Evolutionary conservation across 345 rosid genomes (phyloP).

Genomic region (Bruguiera parviflora): DNA sequence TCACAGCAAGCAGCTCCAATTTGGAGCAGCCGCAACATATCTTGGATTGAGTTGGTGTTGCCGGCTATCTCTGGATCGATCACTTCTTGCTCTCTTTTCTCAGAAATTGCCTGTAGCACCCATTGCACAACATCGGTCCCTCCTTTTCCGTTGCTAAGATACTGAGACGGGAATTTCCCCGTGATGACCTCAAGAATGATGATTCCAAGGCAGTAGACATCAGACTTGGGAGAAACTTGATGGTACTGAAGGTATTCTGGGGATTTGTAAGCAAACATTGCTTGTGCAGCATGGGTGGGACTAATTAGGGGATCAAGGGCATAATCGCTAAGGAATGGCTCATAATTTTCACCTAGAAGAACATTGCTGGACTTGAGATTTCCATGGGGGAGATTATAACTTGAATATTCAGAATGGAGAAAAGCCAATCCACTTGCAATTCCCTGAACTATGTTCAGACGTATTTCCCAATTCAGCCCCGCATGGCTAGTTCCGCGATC

Average conservation of each 20-base stretch:
- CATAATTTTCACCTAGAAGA: conserved; percentile 10
- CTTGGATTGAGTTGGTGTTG: conserved; percentile 5
- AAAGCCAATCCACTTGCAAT: conserved; percentile 23
- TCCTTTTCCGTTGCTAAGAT: conserved; percentile 27
- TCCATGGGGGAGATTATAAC: conserved; percentile 27
- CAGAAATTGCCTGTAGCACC: conserved; percentile 16
- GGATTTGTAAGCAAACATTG: conserved; percentile 28
- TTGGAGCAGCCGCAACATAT: conserved; percentile 21
- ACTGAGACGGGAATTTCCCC: conserved; percentile 34
- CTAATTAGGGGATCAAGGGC: conserved; percentile 26
- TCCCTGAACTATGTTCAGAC: conserved; percentile 26
- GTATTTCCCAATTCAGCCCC: conserved; percentile 21
- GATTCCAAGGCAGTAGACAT: conserved; percentile 27
- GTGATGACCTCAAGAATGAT: conserved; percentile 27
- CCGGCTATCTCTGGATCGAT: conserved; percentile 27
- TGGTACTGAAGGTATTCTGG: conserved; percentile 17
- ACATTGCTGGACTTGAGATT: conserved; percentile 37
- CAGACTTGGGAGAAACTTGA: conserved; percentile 20
- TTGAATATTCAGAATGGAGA: conserved; percentile 15
- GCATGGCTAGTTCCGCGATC: conserved; percentile 27
- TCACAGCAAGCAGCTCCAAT: conserved; percentile 19
- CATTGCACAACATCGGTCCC: conserved; percentile 29
- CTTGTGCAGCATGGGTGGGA: conserved; percentile 12
- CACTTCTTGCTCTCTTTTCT: conserved; percentile 20
- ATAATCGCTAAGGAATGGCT: conserved; percentile 19